Evolutionary conservation across 257 asterid species (phyloP).

Genomic region (Scutellaria barbata): DNA sequence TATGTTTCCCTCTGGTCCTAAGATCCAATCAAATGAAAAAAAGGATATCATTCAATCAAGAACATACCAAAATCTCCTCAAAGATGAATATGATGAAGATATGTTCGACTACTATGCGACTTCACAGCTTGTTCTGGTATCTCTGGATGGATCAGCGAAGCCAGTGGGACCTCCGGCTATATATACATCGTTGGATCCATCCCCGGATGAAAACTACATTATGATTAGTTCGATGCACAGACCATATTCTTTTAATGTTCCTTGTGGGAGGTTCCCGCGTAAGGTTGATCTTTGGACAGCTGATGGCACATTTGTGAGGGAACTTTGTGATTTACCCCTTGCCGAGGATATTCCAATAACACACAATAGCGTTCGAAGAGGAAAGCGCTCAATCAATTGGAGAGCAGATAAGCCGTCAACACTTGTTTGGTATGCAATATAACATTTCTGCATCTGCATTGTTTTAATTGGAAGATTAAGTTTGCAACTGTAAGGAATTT

Average conservation of each 20-base stretch:
- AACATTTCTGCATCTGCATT: conserved; percentile 20
- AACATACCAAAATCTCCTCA: conserved; percentile 92
- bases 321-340: conserved; percentile 92
- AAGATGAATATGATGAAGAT: conserved; percentile 88
- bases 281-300: conserved; percentile 86
- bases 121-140: conserved; percentile 82
- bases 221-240: conserved; percentile 73
- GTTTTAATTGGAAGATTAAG: conserved; percentile 26
- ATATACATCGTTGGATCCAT: conserved; percentile 91
- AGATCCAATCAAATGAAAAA: conserved; percentile 90
- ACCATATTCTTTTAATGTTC: conserved; percentile 87
- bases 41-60: conserved; percentile 76
- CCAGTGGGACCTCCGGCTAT: conserved; percentile 83
- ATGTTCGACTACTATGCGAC: conserved; percentile 89
- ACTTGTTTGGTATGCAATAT: conserved; percentile 75
- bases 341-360: conserved; percentile 96
- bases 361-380: conserved; percentile 80
- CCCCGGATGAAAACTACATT: conserved; percentile 87
- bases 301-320: conserved; percentile 78
- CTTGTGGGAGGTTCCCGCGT: conserved; percentile 91
- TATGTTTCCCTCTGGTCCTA: conserved; percentile 88
- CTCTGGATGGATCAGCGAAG: conserved; percentile 75
- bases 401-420: conserved; percentile 91
- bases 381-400: conserved; percentile 93
- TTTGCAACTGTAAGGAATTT: conserved; percentile 14